Base-by-base conservation (phyloP, 225 moss, liverwort and hornwort species). In the Marchantia paleacea region DNA sequence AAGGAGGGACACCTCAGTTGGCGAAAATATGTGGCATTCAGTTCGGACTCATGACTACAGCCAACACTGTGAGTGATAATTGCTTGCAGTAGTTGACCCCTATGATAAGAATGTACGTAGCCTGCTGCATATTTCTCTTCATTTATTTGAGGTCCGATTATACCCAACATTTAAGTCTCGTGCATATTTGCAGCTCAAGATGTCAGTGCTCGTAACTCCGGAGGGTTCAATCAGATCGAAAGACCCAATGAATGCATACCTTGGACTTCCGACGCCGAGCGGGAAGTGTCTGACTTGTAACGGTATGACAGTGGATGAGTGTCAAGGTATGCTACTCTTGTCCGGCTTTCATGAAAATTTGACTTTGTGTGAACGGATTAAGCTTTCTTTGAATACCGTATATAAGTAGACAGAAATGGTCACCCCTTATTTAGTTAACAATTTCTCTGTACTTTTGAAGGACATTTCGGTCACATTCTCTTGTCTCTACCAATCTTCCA, bases 401-500 rank as follows among this genome's bases (percentile, higher is more conserved):
- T 29, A 0, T 68, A 9, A 12, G 14, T 3, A 14, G 12, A 14
- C 13, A 30, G 5, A 28, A 2, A 15, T 6, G 31, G 28, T 9
- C 6, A 31, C 11, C 11, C 0, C 28, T 6, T 15, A 24, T 6
- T 2, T 6, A 20, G 48, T 18, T 19, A 25, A 68, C 31, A 8
- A 63, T 24, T 71, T 10, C 47, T 48, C 49, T 71, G 3, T 71
- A 7, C 20, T 12, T 3, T 29, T 65, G 72, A 75, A 87, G 87
- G 87, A 70, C 87, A 88, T 30, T 88, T 85, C n/a, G 74, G 77
- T 16, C 87, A 88, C 60, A 75, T 73, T 26, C 64, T 13, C 18
- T 80, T 88, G 48, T 80, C 87, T 0, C 1, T 29, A 7, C 87
- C 85, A 0, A 85, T 88, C 30, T 88, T 75, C 55, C 87, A 88